Evolutionary conservation across 2,329 filamentous ascomycete genomes (phyloP), one percentile per base, ranked within the genome.

Genomic region (Cladosporium oxysporum): DNA sequence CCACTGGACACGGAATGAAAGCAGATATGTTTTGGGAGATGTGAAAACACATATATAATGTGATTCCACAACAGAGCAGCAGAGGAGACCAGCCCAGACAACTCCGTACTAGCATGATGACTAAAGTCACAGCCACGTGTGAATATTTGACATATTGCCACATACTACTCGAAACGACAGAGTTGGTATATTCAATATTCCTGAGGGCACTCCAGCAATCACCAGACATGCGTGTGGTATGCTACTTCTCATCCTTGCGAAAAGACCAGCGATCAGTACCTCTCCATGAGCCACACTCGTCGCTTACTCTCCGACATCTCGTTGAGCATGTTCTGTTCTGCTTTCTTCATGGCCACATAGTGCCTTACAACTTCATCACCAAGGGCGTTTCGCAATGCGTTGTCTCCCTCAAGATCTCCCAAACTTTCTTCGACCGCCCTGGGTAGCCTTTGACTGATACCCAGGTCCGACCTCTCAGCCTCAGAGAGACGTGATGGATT

Each of bases 221-320:
- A 47, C n/a, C 12, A 6, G 37, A 10, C 1, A 21, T 44, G 6
- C 37, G 7, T 44, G 7, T n/a, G 7, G 37, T n/a, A n/a, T 10
- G 6, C 37, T n/a, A 18, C 5, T n/a, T 6, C 37, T 21, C 41
- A 12, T 47, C 6, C 8, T 10, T 47, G n/a, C n/a, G 18, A 47
- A 47, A 21, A 47, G 41, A 23, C 10, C 41, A 4, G 41, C 37
- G 41, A 47, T 72, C 69, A 90, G 72, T 91, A 92, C 69, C 89
- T 79, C 73, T 90, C 87, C 68, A 91, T 83, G 64, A 91, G 76
- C 86, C 88, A 92, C 16, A 79, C 75, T 69, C 82, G 81, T 60
- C 83, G 81, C 66, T 84, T 77, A 2, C 78, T 75, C 5, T 79
- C 77, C 0, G 70, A 71, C 83, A 91, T 86, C 1, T 73, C 72